phyloP scores from a whole-genome alignment of 140 eudicot genomes.

The Anethum foeniculum region DNA sequence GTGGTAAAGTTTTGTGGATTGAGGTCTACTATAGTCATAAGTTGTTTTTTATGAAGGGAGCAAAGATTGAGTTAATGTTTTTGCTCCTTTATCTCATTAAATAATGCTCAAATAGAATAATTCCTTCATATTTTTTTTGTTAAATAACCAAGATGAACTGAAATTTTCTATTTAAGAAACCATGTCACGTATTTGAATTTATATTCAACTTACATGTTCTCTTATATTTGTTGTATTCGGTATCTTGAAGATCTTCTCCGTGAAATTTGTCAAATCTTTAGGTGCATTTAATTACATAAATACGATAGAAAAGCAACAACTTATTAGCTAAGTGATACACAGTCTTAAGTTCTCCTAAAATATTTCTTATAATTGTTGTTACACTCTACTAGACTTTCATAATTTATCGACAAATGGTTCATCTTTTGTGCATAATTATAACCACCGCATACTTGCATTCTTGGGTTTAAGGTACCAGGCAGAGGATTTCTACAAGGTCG shows the following conservation, averaged over 20 bases:
- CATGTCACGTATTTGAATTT: too few relatives aligned
- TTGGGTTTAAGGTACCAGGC: not conserved
- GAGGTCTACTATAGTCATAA: too few relatives aligned
- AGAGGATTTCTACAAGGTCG: not conserved
- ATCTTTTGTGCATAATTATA: not conserved
- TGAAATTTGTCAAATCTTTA: too few relatives aligned
- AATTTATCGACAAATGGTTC: not conserved
- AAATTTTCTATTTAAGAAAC: too few relatives aligned
- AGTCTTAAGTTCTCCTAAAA: not conserved
- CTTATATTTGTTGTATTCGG: not conserved
- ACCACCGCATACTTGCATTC: not conserved
- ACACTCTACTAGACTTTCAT: not conserved
- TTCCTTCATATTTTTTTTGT: too few relatives aligned
- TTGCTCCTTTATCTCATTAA: too few relatives aligned
- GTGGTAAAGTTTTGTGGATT: too few relatives aligned
- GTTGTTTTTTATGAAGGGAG: not conserved
- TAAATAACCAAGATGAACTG: too few relatives aligned
- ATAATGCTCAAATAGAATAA: too few relatives aligned
- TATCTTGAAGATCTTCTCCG: not conserved
- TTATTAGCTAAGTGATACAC: too few relatives aligned
- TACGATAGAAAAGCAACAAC: not conserved
- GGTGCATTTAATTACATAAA: not conserved
- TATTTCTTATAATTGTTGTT: not conserved
- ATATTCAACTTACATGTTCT: not conserved
- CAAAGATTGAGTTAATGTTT: not conserved